Conservation (phyloP, 768 basidiomycete genomes). For the Naganishia antarctica region DNA sequence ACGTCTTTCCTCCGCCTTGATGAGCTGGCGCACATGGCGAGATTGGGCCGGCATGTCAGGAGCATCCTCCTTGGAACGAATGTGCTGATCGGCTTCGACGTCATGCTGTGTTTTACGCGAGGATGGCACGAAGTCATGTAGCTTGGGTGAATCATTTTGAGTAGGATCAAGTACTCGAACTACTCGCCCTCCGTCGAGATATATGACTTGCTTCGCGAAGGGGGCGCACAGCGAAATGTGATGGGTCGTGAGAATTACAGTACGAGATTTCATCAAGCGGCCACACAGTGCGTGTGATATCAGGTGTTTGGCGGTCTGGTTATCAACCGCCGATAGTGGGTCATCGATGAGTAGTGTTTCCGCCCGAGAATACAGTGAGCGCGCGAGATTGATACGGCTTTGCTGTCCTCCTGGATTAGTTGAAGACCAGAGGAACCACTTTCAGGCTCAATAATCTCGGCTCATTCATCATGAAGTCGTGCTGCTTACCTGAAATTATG, state of each 20-base stretch:
- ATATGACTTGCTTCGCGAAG: conserved; percentile 35
- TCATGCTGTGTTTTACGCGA: neutral
- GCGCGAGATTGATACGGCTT: conserved; percentile 29
- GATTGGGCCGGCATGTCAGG: neutral
- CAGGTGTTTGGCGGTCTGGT: conserved; percentile 42
- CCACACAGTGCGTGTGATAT: conserved; percentile 37
- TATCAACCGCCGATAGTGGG: conserved; percentile 45
- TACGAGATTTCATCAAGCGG: conserved; percentile 34
- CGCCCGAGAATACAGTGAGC: conserved; percentile 46
- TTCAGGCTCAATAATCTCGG: too few species aligned
- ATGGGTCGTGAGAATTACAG: conserved; percentile 46
- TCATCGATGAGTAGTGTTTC: conserved; percentile 39
- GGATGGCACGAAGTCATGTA: too few species aligned
- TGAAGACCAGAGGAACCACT: conserved; percentile 12
- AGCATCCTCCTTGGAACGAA: neutral
- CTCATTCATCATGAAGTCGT: neutral
- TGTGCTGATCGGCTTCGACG: neutral
- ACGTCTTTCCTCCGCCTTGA: neutral
- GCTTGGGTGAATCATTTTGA: neutral
- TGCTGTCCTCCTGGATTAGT: conserved; percentile 27
- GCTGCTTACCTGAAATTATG: neutral
- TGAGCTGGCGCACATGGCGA: neutral
- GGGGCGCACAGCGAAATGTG: conserved; percentile 43
- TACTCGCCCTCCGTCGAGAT: conserved; percentile 1
- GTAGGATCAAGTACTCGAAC: neutral